A percentile compares a stretch with the other conserved stretches of the same genome.
These are phyloP conservation scores for Carex littledalei DNA, from an alignment of 176 grass and related monocot genomes.

Conservation along the genomic window DNA sequence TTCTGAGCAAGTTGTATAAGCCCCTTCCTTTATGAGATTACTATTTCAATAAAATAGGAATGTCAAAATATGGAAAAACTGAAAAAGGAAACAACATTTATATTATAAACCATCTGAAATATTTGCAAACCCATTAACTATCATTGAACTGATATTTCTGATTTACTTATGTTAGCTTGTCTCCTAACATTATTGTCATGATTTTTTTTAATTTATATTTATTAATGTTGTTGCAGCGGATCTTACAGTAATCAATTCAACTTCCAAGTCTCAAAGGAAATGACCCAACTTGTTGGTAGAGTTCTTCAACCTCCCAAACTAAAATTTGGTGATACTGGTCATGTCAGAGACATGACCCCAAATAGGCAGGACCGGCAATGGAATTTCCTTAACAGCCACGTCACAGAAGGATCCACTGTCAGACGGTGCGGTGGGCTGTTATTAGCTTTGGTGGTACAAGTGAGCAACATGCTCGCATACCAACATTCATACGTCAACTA, in stretches of 20 bases:
- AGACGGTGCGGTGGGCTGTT: slow-evolving; percentile 79
- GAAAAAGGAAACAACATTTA: too few relatives aligned
- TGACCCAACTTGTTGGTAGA: slow-evolving; percentile 87
- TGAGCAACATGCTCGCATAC: slow-evolving; percentile 60
- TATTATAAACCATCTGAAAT: background rate
- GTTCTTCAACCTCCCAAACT: slow-evolving; percentile 90
- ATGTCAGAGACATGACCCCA: slow-evolving; percentile 73
- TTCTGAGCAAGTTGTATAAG: background rate
- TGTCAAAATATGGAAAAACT: background rate
- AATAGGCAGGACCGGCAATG: slow-evolving; percentile 75
- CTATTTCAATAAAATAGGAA: background rate
- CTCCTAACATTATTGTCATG: background rate
- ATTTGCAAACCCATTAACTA: background rate
- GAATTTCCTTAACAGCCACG: slow-evolving; percentile 82
- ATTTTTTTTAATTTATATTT: background rate
- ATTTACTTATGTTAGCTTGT: background rate
- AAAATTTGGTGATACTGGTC: slow-evolving; percentile 63
- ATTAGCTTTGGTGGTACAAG: slow-evolving; percentile 87
- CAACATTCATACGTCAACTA: slow-evolving; percentile 76
- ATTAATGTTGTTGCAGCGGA: slow-evolving; percentile 41
- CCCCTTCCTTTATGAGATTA: background rate
- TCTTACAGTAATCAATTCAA: slow-evolving; percentile 64
- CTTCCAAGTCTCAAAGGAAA: slow-evolving; percentile 66
- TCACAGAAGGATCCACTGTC: slow-evolving; percentile 68
- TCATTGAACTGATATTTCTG: background rate